Percentiles rank a stretch among this genome's conserved stretches.
These are phyloP conservation scores for Tetrastigma voinierianum DNA, from an alignment of 164 flowering plant genomes.

Conservation along the genomic window DNA sequence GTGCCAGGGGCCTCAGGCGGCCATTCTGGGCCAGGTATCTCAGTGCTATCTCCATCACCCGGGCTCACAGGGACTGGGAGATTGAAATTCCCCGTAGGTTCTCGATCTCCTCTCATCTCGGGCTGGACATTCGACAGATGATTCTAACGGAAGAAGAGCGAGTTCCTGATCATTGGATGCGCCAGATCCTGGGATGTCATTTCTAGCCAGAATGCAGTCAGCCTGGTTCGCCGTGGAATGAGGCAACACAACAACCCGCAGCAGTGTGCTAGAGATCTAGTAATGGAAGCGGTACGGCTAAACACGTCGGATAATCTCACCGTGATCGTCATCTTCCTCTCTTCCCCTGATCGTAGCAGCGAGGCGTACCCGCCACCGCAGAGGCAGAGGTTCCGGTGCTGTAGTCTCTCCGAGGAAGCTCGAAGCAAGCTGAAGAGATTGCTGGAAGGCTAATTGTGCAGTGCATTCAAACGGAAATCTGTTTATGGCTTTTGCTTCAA, in stretches of 20 bases:
- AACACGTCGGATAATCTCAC: slow-evolving; percentile 55
- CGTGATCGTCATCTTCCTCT: slow-evolving; percentile 48
- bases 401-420: slow-evolving; percentile 35
- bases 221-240: slow-evolving; percentile 42
- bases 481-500: too few species aligned
- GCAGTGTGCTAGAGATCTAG: slow-evolving; percentile 47
- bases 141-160: slow-evolving; percentile 49
- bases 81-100: slow-evolving; percentile 47
- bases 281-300: slow-evolving; percentile 47
- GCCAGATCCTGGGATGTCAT: slow-evolving; percentile 70
- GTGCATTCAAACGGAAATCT: too few species aligned
- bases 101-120: slow-evolving; percentile 57
- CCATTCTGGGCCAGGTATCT: slow-evolving; percentile 47
- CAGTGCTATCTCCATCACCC: slow-evolving; percentile 44
- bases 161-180: slow-evolving; percentile 59
- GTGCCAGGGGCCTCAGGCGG: slow-evolving; percentile 56
- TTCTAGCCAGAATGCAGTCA: slow-evolving; percentile 57
- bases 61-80: slow-evolving; percentile 67
- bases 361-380: slow-evolving; percentile 23
- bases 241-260: slow-evolving; percentile 54
- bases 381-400: slow-evolving; percentile 23
- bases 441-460: slow-evolving; percentile 31
- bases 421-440: slow-evolving; percentile 25
- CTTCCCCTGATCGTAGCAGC: slow-evolving; percentile 14
- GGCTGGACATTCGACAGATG: slow-evolving; percentile 43